Conservation (phyloP, 2,329 filamentous ascomycete species). For the Microdochium trichocladiopsis region DNA sequence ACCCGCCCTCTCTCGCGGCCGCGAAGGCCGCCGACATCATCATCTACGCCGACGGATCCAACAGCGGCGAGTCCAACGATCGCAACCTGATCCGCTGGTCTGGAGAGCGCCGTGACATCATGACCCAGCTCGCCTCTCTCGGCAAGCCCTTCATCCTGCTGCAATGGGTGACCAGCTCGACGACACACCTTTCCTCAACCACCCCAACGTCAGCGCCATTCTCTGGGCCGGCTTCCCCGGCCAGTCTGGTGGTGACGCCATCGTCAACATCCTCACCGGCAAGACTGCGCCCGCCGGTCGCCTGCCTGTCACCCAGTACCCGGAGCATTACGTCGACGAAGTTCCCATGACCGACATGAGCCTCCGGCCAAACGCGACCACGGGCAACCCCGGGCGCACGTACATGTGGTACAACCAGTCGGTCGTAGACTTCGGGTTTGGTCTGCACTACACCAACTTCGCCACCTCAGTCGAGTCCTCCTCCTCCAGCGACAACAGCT, state of each 20-base stretch:
- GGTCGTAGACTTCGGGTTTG: conserved; percentile 35
- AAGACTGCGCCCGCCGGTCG: conserved; percentile 36
- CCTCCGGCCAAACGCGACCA: conserved; percentile 29
- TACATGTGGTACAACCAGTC: conserved; percentile 42
- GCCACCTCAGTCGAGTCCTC: conserved; percentile 5
- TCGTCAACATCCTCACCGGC: conserved; percentile 40
- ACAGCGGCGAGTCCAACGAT: conserved; percentile 44
- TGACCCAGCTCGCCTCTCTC: conserved; percentile 26
- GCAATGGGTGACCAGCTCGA: conserved; percentile 42
- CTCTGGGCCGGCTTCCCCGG: conserved; percentile 45
- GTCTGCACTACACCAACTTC: conserved; percentile 42
- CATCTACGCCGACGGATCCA: conserved; percentile 44
- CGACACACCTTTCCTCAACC: conserved; percentile 30
- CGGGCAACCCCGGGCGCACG: conserved; percentile 33
- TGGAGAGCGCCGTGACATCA: conserved; percentile 39
- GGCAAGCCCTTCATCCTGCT: conserved; percentile 43
- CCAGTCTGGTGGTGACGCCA: conserved; percentile 41
- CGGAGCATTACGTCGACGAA: conserved; percentile 31
- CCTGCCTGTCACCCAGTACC: conserved; percentile 40
- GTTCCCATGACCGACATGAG: conserved; percentile 42
- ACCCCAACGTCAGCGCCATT: conserved; percentile 35
- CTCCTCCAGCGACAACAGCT: neutral
- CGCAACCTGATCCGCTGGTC: conserved; percentile 44
- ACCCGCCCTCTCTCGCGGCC: conserved; percentile 23
- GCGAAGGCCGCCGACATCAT: conserved; percentile 41